Evolutionary conservation across 495 filamentous ascomycete genomes (phyloP), one percentile per base, ranked within the genome.

Genomic region (Penicillium samsonianum): DNA sequence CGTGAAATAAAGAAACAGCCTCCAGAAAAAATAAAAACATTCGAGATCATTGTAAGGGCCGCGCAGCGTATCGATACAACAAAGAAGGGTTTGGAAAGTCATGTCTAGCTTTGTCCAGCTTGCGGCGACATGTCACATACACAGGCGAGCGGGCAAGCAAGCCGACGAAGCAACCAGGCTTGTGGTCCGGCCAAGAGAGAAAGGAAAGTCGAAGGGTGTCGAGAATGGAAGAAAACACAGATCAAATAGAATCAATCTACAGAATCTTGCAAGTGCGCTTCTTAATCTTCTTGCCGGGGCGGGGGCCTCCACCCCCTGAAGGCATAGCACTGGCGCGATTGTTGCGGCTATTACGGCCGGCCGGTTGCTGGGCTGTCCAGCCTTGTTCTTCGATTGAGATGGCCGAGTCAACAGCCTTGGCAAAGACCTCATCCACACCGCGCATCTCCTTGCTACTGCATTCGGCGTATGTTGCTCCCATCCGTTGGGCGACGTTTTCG

Each of bases 371-470:
- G 65, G 77, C 22, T 16, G 31, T 64, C 67, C 62, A 78, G 46
- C 64, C 67, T 60, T 77, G 65, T 51, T 79, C 72, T 48, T 81
- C 73, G n/a, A 70, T 63, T 6, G 67, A 65, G 23, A 98, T 89
- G 14, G 92, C 91, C 46, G 87, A 91, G 62, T 90, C 86, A 65
- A 98, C 91, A 14, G 94, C 94, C 41, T 82, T 76, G 62, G 91
- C 85, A 71, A 98, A 98, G 63, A 98, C 92, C 60, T 96, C 92
- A 66, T 98, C 90, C 28, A 98, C 92, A 49, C 94, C 94, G 35
- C 76, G 83, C 89, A 94, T 92, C 74, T 98, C 95, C 75, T 98
- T 98, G 74, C 89, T 92, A 65, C 91, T 96, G 82, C 94, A 98
- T 77, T 98, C 94, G 78, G 96, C 90, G 75, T 98, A 98, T 49